Evolutionary conservation across 345 rosid genomes (phyloP).

Genomic region (Conringia planisiliqua): DNA sequence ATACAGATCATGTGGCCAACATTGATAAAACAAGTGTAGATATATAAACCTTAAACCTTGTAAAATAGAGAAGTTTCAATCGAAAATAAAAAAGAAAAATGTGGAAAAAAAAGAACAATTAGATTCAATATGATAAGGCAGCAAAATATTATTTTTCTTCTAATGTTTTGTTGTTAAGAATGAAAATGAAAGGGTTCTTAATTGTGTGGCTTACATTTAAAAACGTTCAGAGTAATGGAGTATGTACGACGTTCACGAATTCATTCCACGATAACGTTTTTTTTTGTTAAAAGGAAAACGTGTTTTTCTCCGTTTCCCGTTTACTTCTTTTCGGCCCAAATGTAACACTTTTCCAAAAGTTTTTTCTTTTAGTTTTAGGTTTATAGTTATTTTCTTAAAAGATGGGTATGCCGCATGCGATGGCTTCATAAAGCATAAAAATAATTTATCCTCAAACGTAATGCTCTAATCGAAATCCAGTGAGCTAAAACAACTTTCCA

Average conservation of each 20-base stretch:
- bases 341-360: background rate
- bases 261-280: slow-evolving; percentile 17
- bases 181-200: slow-evolving; percentile 5
- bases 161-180: background rate
- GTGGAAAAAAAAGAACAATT: too few relatives aligned
- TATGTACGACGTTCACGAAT: background rate
- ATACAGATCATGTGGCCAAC: background rate
- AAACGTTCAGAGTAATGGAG: background rate
- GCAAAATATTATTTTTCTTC: background rate
- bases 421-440: background rate
- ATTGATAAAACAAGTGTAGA: background rate
- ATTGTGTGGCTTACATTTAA: slow-evolving; percentile 1
- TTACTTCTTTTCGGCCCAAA: background rate
- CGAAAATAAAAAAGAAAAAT: background rate
- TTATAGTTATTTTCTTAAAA: background rate
- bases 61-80: background rate
- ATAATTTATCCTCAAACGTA: background rate
- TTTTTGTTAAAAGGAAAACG: background rate
- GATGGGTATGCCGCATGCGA: background rate
- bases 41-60: background rate
- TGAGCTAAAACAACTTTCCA: too few relatives aligned
- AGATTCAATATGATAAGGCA: background rate
- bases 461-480: background rate
- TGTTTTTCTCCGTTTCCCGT: slow-evolving; percentile 5
- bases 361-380: background rate